Evolutionary conservation across 441 rosid genomes (phyloP).

Genomic region (Gossypium davidsonii): DNA sequence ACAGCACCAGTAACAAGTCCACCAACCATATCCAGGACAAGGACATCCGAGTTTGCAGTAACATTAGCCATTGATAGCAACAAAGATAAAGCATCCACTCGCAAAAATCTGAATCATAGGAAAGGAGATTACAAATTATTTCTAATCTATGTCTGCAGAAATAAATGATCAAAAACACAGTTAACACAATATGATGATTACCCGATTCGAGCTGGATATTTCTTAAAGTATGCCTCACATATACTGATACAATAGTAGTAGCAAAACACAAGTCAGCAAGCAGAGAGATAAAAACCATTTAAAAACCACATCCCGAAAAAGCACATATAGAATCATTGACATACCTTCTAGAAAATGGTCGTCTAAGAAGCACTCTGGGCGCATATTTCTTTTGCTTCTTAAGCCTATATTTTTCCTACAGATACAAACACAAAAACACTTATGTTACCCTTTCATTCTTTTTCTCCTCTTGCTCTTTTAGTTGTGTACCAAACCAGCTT

Average conservation of each 20-base stretch:
- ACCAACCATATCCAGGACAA: constrained; percentile 83
- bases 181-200: constrained; percentile 22
- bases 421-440: neutral
- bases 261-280: constrained; percentile 2
- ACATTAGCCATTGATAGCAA: constrained; percentile 82
- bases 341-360: constrained; percentile 73
- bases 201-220: constrained; percentile 81
- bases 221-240: constrained; percentile 90
- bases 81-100: constrained; percentile 74
- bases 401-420: constrained; percentile 78
- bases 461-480: neutral
- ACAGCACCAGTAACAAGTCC: constrained; percentile 92
- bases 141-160: neutral
- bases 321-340: neutral
- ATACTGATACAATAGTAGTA: constrained; percentile 41
- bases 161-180: neutral
- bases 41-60: constrained; percentile 59
- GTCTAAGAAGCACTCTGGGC: constrained; percentile 69
- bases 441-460: neutral
- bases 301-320: neutral
- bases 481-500: neutral
- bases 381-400: constrained; percentile 95
- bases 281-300: neutral
- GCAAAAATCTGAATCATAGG: constrained; percentile 48
- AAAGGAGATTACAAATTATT: constrained; percentile 5